Base-by-base conservation (phyloP, 352 stramenopile genomes). In the Aphanomyces stellatus region DNA sequence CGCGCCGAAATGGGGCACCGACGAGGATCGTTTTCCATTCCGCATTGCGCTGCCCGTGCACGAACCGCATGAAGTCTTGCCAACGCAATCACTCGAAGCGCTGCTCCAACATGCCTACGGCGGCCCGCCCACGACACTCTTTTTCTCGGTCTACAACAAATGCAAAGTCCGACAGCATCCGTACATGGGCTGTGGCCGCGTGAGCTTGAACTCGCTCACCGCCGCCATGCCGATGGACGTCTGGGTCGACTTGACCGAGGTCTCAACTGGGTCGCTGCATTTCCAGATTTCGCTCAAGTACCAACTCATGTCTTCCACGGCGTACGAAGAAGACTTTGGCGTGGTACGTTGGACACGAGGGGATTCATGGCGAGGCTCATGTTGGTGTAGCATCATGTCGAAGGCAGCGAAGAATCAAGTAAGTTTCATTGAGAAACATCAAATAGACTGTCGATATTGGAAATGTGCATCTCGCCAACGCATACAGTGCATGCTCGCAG, bases 11-110 rank as follows among this genome's bases (percentile, higher is more conserved):
- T 93, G 85, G 85, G 72, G 69, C 40, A 17, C 64, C 2, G 43
- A 53, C 0, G 73, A 89, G 6, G 87, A 89, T 69, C 72, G 73
- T 33, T 93, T 90, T 51, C 60, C 66, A 11, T 93, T 91, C 61
- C 81, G 82, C 22, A 90, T 93, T 51, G 79, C 85, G 42, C 79
- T 93, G 35, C 85, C 85, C 5, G 90, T 82, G 13, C 85, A 93
- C 48, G 62, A 76, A 27, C 66, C 73, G 6, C 84, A 93, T 60
- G 65, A 62, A 24, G 74, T 65, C 10, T 43, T 75, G 35, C 62
- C 79, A 33, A 63, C 77, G 35, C 57, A 76, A 37, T 79, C 74
- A 25, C 64, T 90, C 10, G 80, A 90, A 43, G 76, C 79, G 37
- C 62, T 91, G 24, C 78, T 90, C 28, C 73, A 87, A 59, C 76